Conservation (phyloP, 257 asterid species). For the Anisodus acutangulus region DNA sequence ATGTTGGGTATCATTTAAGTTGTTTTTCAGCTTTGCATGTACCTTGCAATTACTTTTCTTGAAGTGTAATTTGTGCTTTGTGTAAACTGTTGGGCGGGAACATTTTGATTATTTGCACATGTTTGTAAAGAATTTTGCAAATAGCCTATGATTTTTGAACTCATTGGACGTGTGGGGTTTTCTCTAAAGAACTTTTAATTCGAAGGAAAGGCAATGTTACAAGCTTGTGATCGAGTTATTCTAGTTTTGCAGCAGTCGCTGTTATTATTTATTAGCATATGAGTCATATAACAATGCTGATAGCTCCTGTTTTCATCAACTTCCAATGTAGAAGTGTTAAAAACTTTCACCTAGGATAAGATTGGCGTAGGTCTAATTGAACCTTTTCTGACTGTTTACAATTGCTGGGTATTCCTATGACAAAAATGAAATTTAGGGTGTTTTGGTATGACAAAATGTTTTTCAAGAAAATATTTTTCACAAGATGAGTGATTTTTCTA, state of each 20-base stretch:
- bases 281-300: neutral
- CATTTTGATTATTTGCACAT: neutral
- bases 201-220: neutral
- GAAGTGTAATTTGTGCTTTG: neutral
- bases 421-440: no score
- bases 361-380: neutral
- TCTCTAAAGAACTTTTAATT: neutral
- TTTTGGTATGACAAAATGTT: no score
- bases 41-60: neutral
- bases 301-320: neutral
- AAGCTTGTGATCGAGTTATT: no score
- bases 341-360: neutral
- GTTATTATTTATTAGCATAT: neutral
- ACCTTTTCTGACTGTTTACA: no score
- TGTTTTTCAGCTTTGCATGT: neutral
- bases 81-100: neutral
- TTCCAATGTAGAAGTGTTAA: neutral
- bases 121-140: neutral
- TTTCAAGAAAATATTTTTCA: no score
- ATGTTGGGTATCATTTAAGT: neutral
- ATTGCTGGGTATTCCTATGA: no score
- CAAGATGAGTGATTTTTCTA: no score
- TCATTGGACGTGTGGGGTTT: neutral
- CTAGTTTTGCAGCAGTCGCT: neutral
- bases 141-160: neutral